Percentiles rank a stretch among this genome's conserved stretches.
phyloP scores from a whole-genome alignment of 129 eudicot species.

The Glebionis coronaria region DNA sequence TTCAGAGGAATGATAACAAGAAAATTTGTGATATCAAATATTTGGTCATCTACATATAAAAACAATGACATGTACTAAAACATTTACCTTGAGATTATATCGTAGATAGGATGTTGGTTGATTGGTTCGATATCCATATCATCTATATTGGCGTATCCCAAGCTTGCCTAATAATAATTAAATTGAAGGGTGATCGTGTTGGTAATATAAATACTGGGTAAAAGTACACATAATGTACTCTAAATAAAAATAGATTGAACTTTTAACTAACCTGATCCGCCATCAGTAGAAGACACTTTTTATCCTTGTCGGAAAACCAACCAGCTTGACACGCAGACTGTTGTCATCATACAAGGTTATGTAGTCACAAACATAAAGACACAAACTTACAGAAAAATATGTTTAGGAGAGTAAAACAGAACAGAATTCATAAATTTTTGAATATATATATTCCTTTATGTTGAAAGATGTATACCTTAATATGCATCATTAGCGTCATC shows the following conservation, averaged over 20 bases:
- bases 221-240: neutral
- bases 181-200: neutral
- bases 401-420: neutral
- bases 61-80: neutral
- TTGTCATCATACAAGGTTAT: neutral
- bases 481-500: conserved; percentile 35
- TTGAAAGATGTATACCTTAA: conserved; percentile 29
- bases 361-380: neutral
- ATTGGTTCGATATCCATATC: conserved; percentile 29
- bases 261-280: conserved; percentile 30
- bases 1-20: neutral
- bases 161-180: conserved; percentile 24
- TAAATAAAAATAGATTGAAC: conserved; percentile 1
- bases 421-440: neutral
- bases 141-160: conserved; percentile 18
- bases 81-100: conserved; percentile 32
- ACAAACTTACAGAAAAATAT: neutral
- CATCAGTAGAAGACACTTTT: conserved; percentile 26
- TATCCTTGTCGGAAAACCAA: conserved; percentile 31
- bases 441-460: neutral
- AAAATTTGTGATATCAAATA: neutral
- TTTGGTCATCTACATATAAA: neutral
- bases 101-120: conserved; percentile 19
- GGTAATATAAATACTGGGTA: neutral
- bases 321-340: conserved; percentile 40